A percentile compares a stretch with the other conserved stretches of the same genome.
These are phyloP conservation scores for Epichloe gansuensis DNA, from an alignment of 2,329 filamentous ascomycete species.

Conservation along the genomic window DNA sequence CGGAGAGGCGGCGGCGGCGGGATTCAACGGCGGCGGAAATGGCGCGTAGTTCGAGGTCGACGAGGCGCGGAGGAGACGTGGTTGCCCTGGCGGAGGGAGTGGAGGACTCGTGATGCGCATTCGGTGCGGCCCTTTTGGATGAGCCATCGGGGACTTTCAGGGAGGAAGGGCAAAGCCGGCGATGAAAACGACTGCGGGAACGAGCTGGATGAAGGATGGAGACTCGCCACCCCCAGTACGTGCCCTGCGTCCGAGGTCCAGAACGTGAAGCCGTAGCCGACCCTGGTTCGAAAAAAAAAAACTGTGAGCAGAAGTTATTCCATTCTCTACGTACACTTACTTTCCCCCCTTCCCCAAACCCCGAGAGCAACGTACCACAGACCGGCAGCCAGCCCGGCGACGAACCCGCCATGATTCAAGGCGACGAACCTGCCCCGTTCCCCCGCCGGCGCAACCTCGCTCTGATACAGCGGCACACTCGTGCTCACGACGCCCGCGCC, in stretches of 20 bases:
- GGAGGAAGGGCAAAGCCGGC: slow-evolving; percentile 38
- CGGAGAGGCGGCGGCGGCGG: slow-evolving; percentile 12
- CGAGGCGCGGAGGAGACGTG: slow-evolving; percentile 20
- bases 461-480: slow-evolving; percentile 43
- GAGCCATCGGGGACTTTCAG: slow-evolving; percentile 42
- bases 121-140: slow-evolving; percentile 34
- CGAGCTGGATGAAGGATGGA: slow-evolving; percentile 38
- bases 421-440: slow-evolving; percentile 43
- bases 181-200: slow-evolving; percentile 37
- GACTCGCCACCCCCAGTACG: slow-evolving; percentile 37
- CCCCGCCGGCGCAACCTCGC: slow-evolving; percentile 40
- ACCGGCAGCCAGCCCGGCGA: slow-evolving; percentile 38
- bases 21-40: slow-evolving; percentile 32
- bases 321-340: too few species aligned
- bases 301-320: neutral
- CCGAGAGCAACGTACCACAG: slow-evolving; percentile 32
- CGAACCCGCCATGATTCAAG: slow-evolving; percentile 46
- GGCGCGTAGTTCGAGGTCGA: slow-evolving; percentile 29
- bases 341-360: too few species aligned
- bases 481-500: slow-evolving; percentile 44
- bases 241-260: slow-evolving; percentile 34
- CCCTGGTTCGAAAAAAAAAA: slow-evolving; percentile 23
- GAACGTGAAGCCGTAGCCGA: slow-evolving; percentile 41
- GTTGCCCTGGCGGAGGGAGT: slow-evolving; percentile 36
- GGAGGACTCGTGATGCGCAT: slow-evolving; percentile 29